Conservation (phyloP, 768 basidiomycete genomes). For the Agrocybe praecox region DNA sequence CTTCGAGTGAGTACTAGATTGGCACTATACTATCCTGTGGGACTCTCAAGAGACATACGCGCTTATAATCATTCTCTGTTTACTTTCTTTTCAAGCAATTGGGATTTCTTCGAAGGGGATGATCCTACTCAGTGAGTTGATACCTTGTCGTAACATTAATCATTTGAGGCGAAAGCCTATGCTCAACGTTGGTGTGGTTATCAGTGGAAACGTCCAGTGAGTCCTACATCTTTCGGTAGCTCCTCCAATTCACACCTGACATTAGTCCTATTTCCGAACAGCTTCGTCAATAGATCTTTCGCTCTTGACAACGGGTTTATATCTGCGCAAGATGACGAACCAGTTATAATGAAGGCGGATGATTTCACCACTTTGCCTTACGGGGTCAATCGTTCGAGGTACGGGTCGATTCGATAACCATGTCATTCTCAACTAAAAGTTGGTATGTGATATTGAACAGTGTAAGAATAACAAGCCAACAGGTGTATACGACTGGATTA, state of each 20-base stretch:
- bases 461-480: constrained; percentile 75
- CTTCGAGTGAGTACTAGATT: constrained; percentile 57
- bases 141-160: no score
- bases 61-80: no score
- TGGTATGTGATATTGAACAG: constrained; percentile 36
- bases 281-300: neutral
- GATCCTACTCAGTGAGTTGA: neutral
- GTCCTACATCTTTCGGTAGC: neutral
- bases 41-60: no score
- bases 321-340: neutral
- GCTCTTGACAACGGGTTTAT: neutral
- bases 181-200: no score
- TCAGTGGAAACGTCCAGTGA: neutral
- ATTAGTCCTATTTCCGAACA: neutral
- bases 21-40: neutral
- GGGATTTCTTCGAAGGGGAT: neutral
- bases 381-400: neutral
- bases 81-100: neutral
- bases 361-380: neutral
- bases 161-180: no score
- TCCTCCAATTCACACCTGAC: no score
- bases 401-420: neutral
- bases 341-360: neutral
- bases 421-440: neutral
- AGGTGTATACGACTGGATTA: constrained; percentile 75